Evolutionary conservation across 495 filamentous ascomycete species (phyloP).

Genomic region (Penicillium atrosanguineum): DNA sequence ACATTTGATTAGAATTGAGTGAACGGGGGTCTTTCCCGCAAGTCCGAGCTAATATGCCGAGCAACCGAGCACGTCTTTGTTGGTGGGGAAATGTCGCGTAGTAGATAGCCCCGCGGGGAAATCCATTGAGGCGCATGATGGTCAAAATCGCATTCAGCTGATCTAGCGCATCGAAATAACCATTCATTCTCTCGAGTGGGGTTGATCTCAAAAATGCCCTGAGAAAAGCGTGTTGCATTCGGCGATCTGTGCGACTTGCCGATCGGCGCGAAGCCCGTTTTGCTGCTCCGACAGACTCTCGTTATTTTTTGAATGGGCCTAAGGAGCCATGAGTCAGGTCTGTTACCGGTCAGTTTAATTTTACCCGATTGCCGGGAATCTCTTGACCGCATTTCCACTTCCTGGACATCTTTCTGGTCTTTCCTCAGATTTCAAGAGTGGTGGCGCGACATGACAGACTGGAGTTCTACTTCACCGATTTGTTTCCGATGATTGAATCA

Average conservation of each 20-base stretch:
- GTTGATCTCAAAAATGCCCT: not conserved
- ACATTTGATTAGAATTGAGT: not conserved
- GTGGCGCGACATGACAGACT: conserved; percentile 1
- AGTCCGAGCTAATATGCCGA: not conserved
- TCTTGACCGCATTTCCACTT: not conserved
- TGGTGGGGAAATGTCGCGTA: not conserved
- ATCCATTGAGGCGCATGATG: not conserved
- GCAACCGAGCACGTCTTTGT: not conserved
- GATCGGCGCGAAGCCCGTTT: conserved; percentile 19
- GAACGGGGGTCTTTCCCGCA: not conserved
- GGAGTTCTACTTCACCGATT: not conserved
- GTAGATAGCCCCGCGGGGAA: conserved; percentile 7
- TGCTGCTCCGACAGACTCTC: not conserved
- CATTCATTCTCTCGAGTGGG: conserved; percentile 3
- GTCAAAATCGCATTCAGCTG: not conserved
- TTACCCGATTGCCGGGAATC: not conserved
- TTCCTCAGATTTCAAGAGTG: not conserved
- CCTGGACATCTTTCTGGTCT: not conserved
- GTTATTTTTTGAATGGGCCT: conserved; percentile 5
- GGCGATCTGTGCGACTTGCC: conserved; percentile 25
- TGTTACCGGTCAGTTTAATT: not conserved
- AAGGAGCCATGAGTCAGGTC: conserved; percentile 10
- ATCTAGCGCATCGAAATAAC: not conserved
- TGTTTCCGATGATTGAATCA: conserved; percentile 1
- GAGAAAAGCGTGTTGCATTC: conserved; percentile 12